Conservation (phyloP, 1,284 basidiomycete genomes). For the Ustilago cynodontis region DNA sequence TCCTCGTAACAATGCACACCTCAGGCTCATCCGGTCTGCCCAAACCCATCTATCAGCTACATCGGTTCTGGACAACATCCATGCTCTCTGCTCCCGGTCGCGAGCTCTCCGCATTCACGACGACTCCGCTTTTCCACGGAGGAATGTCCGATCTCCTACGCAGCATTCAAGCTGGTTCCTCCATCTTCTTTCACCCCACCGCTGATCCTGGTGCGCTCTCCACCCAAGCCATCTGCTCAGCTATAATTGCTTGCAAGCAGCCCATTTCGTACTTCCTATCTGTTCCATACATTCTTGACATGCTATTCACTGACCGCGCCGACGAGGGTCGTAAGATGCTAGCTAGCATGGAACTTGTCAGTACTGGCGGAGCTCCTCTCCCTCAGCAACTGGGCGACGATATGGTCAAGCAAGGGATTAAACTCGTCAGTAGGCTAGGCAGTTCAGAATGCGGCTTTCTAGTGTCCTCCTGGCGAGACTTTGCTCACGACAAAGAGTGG, state of each 20-base stretch:
- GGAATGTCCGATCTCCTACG: constrained; percentile 71
- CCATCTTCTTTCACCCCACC: constrained; percentile 71
- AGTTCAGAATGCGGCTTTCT: constrained; percentile 72
- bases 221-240: constrained; percentile 61
- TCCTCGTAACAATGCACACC: constrained; percentile 76
- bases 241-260: constrained; percentile 62
- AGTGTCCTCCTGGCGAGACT: constrained; percentile 74
- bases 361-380: constrained; percentile 71
- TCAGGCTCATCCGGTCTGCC: constrained; percentile 75
- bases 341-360: constrained; percentile 74
- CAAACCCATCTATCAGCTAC: constrained; percentile 70
- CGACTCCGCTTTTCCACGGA: constrained; percentile 72
- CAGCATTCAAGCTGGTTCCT: constrained; percentile 70
- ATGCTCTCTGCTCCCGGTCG: constrained; percentile 45
- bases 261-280: constrained; percentile 67
- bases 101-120: constrained; percentile 70
- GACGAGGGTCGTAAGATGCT: constrained; percentile 73
- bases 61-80: constrained; percentile 62
- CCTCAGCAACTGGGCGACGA: constrained; percentile 75
- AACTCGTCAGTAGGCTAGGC: constrained; percentile 75
- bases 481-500: constrained; percentile 75
- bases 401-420: constrained; percentile 74
- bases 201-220: constrained; percentile 68
- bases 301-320: constrained; percentile 73
- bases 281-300: constrained; percentile 73